Evolutionary conservation across 1,284 basidiomycete species (phyloP).

Genomic region (Microbotryomycetes sp.): DNA sequence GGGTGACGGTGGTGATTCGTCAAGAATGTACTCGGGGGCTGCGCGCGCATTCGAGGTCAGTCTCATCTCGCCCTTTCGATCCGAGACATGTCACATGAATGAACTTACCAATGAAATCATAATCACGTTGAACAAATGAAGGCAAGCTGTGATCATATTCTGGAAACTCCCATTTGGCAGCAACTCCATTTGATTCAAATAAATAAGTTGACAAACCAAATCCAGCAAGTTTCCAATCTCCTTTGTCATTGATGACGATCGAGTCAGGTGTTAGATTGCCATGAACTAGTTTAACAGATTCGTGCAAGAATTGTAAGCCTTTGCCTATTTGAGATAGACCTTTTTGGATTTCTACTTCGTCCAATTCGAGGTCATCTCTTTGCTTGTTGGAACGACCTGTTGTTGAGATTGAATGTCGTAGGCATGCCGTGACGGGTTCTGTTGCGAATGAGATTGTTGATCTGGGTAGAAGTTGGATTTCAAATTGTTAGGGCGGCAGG

Average conservation of each 20-base stretch:
- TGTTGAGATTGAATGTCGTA: conserved; percentile 58
- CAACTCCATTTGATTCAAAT: conserved; percentile 60
- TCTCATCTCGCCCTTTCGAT: neutral
- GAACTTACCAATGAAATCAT: conserved; percentile 81
- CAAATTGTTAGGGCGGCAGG: neutral
- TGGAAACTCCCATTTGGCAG: conserved; percentile 80
- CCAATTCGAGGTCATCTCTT: conserved; percentile 56
- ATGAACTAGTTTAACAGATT: conserved; percentile 83
- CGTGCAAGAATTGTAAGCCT: conserved; percentile 86
- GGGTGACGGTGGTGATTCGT: conserved; percentile 68
- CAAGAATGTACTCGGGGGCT: conserved; percentile 93
- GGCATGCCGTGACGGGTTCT: conserved; percentile 72
- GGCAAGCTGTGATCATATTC: conserved; percentile 76
- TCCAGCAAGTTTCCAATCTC: conserved; percentile 96
- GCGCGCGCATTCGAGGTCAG: neutral
- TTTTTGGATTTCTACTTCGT: conserved; percentile 98
- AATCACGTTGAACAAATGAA: conserved; percentile 77
- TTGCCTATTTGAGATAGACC: conserved; percentile 90
- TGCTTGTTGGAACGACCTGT: conserved; percentile 43
- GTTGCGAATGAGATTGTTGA: conserved; percentile 87
- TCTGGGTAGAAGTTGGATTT: conserved; percentile 26
- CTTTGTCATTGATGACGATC: conserved; percentile 79
- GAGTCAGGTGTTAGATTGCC: conserved; percentile 79
- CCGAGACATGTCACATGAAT: conserved; percentile 4
- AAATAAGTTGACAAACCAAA: conserved; percentile 80